phyloP scores from a whole-genome alignment of 345 rosid species.

The Citrus reticulata region DNA sequence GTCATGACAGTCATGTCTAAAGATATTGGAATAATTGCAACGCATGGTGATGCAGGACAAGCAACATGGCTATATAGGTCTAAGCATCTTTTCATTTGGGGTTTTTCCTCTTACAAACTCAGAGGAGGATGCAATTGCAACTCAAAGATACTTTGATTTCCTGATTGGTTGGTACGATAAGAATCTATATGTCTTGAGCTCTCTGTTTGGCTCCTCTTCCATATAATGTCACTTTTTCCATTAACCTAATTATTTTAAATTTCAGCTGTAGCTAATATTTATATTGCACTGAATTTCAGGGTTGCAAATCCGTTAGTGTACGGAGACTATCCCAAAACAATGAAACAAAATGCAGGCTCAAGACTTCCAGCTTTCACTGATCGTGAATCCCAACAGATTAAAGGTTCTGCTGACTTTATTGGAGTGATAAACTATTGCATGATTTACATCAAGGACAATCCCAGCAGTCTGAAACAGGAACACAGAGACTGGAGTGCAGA shows the following conservation, averaged over 20 bases:
- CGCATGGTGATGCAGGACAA: slow-evolving; percentile 36
- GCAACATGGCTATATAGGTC: slow-evolving; percentile 52
- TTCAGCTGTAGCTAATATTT: not conserved
- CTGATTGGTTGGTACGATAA: slow-evolving; percentile 45
- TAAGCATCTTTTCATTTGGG: slow-evolving; percentile 32
- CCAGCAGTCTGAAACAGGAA: slow-evolving; percentile 16
- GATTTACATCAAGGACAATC: slow-evolving; percentile 26
- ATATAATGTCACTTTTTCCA: not conserved
- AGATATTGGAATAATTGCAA: not conserved
- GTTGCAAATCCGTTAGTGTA: slow-evolving; percentile 53
- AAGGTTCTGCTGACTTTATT: slow-evolving; percentile 64
- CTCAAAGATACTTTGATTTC: slow-evolving; percentile 42
- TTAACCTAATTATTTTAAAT: too few species aligned
- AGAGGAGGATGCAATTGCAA: slow-evolving; percentile 40
- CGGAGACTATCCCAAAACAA: slow-evolving; percentile 68
- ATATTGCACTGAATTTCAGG: slow-evolving; percentile 35
- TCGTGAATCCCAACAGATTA: slow-evolving; percentile 50
- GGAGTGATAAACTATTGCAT: slow-evolving; percentile 46
- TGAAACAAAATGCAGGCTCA: slow-evolving; percentile 56
- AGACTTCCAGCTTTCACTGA: slow-evolving; percentile 62
- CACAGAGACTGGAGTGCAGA: slow-evolving; percentile 35
- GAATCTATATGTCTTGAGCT: not conserved
- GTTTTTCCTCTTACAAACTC: slow-evolving; percentile 42
- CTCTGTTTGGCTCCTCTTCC: not conserved
- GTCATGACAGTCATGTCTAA: not conserved